Evolutionary conservation across 176 grass and related monocot species (phyloP), one percentile per base, ranked within the genome.

Genomic region (Themeda triandra): DNA sequence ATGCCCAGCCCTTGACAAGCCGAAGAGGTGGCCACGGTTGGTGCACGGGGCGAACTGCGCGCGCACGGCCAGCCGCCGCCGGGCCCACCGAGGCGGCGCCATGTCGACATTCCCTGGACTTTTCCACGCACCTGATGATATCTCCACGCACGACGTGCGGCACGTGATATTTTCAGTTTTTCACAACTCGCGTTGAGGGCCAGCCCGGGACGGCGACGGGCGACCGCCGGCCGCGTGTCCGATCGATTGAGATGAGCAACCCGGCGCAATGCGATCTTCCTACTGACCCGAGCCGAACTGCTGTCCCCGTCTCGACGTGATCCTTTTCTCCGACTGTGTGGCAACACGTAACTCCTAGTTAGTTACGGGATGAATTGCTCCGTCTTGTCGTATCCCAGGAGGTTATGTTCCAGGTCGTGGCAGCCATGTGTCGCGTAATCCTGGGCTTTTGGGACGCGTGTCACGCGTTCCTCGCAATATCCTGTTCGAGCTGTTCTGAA

Each of bases 21-120:
- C 29, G 0, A 89, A 89, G 87, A 80, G 87, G 28, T 80, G 78
- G 69, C 6, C 33, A 81, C 36, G 69, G 75, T 71, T 29, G 11
- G 31, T 46, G 44, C 46, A 18, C 46, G 46, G 5, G 42, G 75
- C 68, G 33, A 78, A 73, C 73, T 9, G 86, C 54, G n/a, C 33
- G 10, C 87, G 81, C 60, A 11, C 39, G 23, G 29, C 63, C 14
- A n/a, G 30, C 41, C 77, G 68, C 66, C 84, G 4, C 66, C 84
- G 4, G 25, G 24, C 33, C 60, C 3, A 23, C 24, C 13, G 25
- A 6, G 11, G 18, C 17, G 3, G 54, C 9, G 2, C 21, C 27
- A 75, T 81, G 82, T 76, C 82, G 63, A 81, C 76, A 85, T 59
- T 49, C 41, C 42, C 10, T 18, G 18, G 42, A 77, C 63, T 13